Evolutionary conservation across 108 stramenopile genomes (phyloP).

Genomic region (Cyclotella choctawhatcheeana): DNA sequence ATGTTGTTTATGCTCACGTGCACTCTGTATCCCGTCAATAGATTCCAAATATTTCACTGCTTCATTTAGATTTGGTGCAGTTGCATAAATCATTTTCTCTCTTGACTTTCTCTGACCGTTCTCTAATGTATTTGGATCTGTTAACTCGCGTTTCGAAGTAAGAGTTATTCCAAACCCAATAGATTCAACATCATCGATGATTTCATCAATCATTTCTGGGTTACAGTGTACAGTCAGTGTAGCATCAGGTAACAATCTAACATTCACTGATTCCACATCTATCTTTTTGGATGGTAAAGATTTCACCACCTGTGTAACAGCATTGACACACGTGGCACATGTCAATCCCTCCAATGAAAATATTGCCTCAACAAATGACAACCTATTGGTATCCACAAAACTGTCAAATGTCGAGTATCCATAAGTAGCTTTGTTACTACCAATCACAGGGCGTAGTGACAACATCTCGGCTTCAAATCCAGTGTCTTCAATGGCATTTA

Average conservation of each 20-base stretch:
- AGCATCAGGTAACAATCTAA: constrained; percentile 53
- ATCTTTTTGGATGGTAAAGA: constrained; percentile 26
- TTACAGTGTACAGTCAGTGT: constrained; percentile 30
- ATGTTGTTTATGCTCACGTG: neutral
- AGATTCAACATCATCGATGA: constrained; percentile 36
- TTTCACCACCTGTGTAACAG: constrained; percentile 43
- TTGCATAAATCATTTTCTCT: constrained; percentile 26
- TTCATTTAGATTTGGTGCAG: neutral
- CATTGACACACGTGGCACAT: constrained; percentile 48
- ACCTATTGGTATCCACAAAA: neutral
- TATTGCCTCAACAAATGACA: constrained; percentile 24
- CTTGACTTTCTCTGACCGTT: constrained; percentile 5
- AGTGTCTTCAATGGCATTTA: constrained; percentile 36
- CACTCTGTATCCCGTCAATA: neutral
- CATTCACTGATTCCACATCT: constrained; percentile 47
- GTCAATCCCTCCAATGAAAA: constrained; percentile 57
- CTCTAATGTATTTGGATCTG: neutral
- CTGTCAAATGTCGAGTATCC: neutral
- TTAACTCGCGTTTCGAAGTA: constrained; percentile 24
- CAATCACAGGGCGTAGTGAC: constrained; percentile 10
- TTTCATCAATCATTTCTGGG: neutral
- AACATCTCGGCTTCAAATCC: constrained; percentile 47
- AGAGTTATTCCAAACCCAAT: constrained; percentile 51
- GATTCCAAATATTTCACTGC: neutral
- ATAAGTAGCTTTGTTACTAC: neutral